Percentiles rank a stretch among this genome's conserved stretches.
Conservation (phyloP, 1,284 basidiomycete genomes). For the Mycena sp. region DNA sequence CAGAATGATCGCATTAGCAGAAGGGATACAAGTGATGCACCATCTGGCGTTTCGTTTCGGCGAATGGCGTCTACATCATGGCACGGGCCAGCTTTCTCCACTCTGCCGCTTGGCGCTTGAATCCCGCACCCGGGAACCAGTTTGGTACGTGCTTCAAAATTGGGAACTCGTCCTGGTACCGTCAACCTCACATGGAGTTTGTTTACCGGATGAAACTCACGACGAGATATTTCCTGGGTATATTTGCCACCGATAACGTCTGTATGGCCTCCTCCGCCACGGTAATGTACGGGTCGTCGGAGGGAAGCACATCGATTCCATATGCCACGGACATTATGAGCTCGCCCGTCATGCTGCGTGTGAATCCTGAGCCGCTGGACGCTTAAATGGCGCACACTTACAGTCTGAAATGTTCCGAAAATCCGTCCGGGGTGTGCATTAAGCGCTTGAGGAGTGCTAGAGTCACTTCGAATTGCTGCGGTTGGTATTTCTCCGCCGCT, state of each 20-base stretch:
- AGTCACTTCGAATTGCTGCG: constrained; percentile 8
- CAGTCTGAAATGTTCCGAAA: constrained; percentile 12
- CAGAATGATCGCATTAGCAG: not conserved
- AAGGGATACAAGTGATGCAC: constrained; percentile 49
- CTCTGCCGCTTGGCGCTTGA: constrained; percentile 59
- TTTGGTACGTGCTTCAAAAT: constrained; percentile 51
- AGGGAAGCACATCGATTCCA: constrained; percentile 35
- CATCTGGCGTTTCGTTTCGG: constrained; percentile 63
- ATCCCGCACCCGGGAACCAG: constrained; percentile 57
- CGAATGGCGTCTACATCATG: constrained; percentile 70
- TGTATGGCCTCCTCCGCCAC: constrained; percentile 29
- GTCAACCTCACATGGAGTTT: not conserved
- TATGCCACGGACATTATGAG: constrained; percentile 39
- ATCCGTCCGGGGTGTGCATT: not conserved
- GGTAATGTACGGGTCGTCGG: constrained; percentile 36
- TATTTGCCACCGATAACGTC: constrained; percentile 18
- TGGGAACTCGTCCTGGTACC: constrained; percentile 27
- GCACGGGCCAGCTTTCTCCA: constrained; percentile 74
- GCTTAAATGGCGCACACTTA: not conserved
- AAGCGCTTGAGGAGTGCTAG: constrained; percentile 14
- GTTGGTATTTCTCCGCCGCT: constrained; percentile 10
- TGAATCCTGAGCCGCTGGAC: no score
- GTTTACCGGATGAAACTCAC: not conserved
- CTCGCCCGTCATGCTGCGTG: constrained; percentile 38
- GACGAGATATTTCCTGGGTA: constrained; percentile 39